These are phyloP conservation scores for Pseudognaphalium luteoalbum DNA, from an alignment of 129 eudicot species.

Conservation along the genomic window DNA sequence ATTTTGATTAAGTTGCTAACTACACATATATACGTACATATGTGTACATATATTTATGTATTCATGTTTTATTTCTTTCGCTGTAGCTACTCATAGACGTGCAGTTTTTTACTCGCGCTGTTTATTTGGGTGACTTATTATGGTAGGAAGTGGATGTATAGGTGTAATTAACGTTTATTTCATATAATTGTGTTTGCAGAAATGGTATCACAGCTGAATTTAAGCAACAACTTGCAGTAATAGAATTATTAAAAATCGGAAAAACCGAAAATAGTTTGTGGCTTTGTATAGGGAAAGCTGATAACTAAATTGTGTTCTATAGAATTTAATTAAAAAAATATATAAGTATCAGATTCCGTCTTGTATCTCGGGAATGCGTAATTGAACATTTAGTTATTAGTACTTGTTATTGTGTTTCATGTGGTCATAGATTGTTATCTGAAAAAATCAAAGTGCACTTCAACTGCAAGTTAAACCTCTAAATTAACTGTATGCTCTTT, in stretches of 20 bases:
- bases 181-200: background rate
- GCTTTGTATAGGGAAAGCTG: background rate
- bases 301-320: background rate
- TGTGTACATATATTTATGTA: background rate
- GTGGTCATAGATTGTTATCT: background rate
- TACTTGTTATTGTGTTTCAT: background rate
- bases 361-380: background rate
- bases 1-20: background rate
- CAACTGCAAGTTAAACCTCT: too few species aligned
- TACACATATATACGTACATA: background rate
- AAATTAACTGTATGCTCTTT: background rate
- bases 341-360: too few species aligned
- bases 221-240: background rate
- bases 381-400: background rate
- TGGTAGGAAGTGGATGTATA: constrained; percentile 11
- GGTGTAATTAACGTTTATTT: background rate
- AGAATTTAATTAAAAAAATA: background rate
- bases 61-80: background rate
- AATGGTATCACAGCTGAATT: background rate
- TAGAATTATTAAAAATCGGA: background rate
- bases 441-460: too few species aligned
- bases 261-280: background rate
- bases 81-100: background rate
- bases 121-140: background rate
- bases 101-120: background rate